phyloP scores from a whole-genome alignment of 2,329 filamentous ascomycete species.

The Colletotrichum sp. region DNA sequence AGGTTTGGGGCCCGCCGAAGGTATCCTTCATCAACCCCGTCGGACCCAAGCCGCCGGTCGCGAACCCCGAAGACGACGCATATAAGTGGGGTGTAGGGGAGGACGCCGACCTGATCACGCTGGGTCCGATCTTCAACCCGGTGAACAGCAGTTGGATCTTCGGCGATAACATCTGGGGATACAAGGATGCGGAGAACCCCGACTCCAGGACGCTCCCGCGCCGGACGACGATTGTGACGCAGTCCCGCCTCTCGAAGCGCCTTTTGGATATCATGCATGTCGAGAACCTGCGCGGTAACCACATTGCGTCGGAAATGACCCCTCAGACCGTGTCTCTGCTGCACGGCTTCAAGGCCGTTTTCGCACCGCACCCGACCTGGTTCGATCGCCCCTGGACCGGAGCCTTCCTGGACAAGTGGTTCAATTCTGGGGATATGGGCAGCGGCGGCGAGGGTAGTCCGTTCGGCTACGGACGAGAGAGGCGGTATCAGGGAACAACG shows the following conservation, averaged over 20 bases:
- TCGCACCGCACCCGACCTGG: conserved; percentile 78
- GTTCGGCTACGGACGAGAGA: conserved; percentile 64
- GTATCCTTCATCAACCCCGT: conserved; percentile 65
- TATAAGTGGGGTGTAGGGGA: conserved; percentile 80
- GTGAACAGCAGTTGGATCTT: conserved; percentile 76
- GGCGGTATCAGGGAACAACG: conserved; percentile 59
- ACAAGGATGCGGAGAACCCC: conserved; percentile 53
- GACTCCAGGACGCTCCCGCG: conserved; percentile 65
- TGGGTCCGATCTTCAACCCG: conserved; percentile 80
- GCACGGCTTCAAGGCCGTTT: conserved; percentile 80
- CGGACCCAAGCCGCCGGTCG: conserved; percentile 66
- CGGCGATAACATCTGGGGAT: conserved; percentile 70
- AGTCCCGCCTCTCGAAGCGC: conserved; percentile 73
- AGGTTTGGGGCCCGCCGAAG: conserved; percentile 70
- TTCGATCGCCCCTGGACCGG: conserved; percentile 76
- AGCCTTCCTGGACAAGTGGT: conserved; percentile 58
- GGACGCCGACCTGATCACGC: conserved; percentile 74
- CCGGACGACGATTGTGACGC: conserved; percentile 78
- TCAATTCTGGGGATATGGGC: conserved; percentile 62
- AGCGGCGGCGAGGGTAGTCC: conserved; percentile 59
- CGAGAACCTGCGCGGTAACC: conserved; percentile 74
- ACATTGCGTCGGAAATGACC: conserved; percentile 83
- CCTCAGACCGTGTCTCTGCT: conserved; percentile 74
- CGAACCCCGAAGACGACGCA: conserved; percentile 62
- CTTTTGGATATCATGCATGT: conserved; percentile 79